A percentile compares a stretch with the other conserved stretches of the same genome.
phyloP scores from a whole-genome alignment of 2,329 filamentous ascomycete species.

The Beauveria pseudobassiana region DNA sequence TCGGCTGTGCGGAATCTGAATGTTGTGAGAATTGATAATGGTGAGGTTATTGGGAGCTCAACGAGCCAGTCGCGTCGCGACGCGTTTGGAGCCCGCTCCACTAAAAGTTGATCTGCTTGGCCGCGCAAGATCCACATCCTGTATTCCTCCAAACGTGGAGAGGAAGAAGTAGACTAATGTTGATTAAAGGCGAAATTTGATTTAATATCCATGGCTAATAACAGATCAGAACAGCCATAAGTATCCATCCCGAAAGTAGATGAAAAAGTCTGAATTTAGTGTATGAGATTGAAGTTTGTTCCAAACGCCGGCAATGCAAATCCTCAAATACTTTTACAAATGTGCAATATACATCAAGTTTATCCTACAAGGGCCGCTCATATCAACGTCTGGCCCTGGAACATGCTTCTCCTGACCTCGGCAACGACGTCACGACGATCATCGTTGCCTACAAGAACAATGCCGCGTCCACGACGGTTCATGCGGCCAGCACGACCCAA shows the following conservation, averaged over 20 bases:
- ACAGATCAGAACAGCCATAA: too few relatives aligned
- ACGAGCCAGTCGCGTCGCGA: slow-evolving; percentile 7
- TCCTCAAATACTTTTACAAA: background rate
- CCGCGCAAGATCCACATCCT: too few relatives aligned
- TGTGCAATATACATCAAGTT: background rate
- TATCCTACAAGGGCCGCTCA: slow-evolving; percentile 28
- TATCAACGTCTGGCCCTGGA: slow-evolving; percentile 69
- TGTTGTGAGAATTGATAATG: background rate
- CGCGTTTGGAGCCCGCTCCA: slow-evolving; percentile 1
- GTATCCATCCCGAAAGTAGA: background rate
- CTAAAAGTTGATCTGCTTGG: slow-evolving; percentile 1
- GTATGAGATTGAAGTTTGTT: background rate
- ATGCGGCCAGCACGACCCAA: slow-evolving; percentile 87
- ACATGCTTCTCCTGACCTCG: slow-evolving; percentile 88
- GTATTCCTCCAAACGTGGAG: too few relatives aligned
- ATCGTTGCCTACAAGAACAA: slow-evolving; percentile 83
- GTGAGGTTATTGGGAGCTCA: background rate
- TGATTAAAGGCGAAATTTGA: too few relatives aligned
- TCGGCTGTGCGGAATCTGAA: background rate
- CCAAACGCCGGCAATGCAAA: slow-evolving; percentile 6
- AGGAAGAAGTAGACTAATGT: too few relatives aligned
- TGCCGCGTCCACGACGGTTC: slow-evolving; percentile 79
- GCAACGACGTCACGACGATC: slow-evolving; percentile 85
- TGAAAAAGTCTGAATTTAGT: background rate
- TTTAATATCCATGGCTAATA: too few relatives aligned